A percentile compares a stretch with the other conserved stretches of the same genome.
These are phyloP conservation scores for Pseudogymnoascus sp. DNA, from an alignment of 2,329 filamentous ascomycete species.

Conservation along the genomic window DNA sequence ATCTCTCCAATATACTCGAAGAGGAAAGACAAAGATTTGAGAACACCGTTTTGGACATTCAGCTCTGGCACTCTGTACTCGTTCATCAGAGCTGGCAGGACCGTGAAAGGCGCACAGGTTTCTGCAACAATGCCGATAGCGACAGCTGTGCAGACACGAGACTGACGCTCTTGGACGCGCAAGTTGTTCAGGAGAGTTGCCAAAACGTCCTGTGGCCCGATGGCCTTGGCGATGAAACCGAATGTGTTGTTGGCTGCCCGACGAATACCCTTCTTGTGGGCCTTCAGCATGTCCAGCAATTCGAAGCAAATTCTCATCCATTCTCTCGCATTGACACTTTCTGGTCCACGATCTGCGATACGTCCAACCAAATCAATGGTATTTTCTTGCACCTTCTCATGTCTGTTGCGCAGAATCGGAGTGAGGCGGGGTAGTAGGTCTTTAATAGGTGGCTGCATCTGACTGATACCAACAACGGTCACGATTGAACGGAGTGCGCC, in stretches of 20 bases:
- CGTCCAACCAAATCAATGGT: constrained; percentile 96
- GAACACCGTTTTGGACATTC: constrained; percentile 96
- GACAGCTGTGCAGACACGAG: constrained; percentile 94
- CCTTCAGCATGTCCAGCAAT: constrained; percentile 97
- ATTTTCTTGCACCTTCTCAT: constrained; percentile 99
- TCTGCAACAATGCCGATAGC: constrained; percentile 98
- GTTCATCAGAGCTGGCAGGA: constrained; percentile 98
- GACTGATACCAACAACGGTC: constrained; percentile 92
- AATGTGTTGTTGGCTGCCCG: constrained; percentile 99
- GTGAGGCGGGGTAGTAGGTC: constrained; percentile 90
- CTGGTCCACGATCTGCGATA: constrained; percentile 92
- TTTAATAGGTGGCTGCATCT: constrained; percentile 97
- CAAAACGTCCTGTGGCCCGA: constrained; percentile 93
- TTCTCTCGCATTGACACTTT: constrained; percentile 92
- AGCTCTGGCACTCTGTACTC: constrained; percentile 97
- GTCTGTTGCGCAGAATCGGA: constrained; percentile 94
- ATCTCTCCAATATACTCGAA: constrained; percentile 99
- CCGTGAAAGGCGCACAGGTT: constrained; percentile 95
- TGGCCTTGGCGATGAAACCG: constrained; percentile 98
- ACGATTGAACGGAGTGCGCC: constrained; percentile 93
- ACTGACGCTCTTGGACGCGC: constrained; percentile 93
- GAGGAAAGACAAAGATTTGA: constrained; percentile 92
- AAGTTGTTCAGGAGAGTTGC: constrained; percentile 95
- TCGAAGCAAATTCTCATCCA: constrained; percentile 99
- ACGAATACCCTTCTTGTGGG: constrained; percentile 98